phyloP scores from a whole-genome alignment of 2,329 filamentous ascomycete genomes.

The Truncatella angustata region DNA sequence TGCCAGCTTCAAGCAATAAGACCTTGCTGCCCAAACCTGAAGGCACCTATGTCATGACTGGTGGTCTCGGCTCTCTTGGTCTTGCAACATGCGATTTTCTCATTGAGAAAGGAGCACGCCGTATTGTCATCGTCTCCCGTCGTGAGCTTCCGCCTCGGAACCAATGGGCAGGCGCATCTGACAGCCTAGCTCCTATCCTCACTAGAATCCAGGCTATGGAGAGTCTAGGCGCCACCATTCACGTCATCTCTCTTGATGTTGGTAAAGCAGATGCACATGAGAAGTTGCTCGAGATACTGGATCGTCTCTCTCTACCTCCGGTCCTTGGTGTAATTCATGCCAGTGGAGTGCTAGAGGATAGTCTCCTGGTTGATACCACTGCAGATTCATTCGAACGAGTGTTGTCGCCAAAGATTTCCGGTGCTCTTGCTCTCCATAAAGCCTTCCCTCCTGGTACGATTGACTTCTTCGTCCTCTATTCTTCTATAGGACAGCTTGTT shows the following conservation, averaged over 20 bases:
- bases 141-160: conserved; percentile 32
- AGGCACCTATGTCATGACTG: conserved; percentile 43
- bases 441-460: conserved; percentile 27
- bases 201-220: conserved; percentile 29
- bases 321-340: conserved; percentile 40
- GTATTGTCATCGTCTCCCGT: conserved; percentile 38
- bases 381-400: conserved; percentile 28
- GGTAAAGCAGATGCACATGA: conserved; percentile 18
- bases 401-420: conserved; percentile 33
- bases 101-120: conserved; percentile 36
- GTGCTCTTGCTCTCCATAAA: conserved; percentile 22
- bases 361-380: conserved; percentile 31
- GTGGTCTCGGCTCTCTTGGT: conserved; percentile 36
- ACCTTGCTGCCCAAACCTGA: conserved; percentile 23
- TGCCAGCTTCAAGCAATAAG: neutral
- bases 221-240: conserved; percentile 27
- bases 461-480: conserved; percentile 30
- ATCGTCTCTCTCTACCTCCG: conserved; percentile 33
- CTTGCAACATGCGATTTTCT: conserved; percentile 35
- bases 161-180: conserved; percentile 21
- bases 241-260: conserved; percentile 34
- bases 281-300: conserved; percentile 22
- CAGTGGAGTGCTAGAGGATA: conserved; percentile 35
- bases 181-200: conserved; percentile 13
- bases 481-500: conserved; percentile 29